Base-by-base conservation (phyloP, 2,329 filamentous ascomycete species). In the Macrophomina phaseolina region DNA sequence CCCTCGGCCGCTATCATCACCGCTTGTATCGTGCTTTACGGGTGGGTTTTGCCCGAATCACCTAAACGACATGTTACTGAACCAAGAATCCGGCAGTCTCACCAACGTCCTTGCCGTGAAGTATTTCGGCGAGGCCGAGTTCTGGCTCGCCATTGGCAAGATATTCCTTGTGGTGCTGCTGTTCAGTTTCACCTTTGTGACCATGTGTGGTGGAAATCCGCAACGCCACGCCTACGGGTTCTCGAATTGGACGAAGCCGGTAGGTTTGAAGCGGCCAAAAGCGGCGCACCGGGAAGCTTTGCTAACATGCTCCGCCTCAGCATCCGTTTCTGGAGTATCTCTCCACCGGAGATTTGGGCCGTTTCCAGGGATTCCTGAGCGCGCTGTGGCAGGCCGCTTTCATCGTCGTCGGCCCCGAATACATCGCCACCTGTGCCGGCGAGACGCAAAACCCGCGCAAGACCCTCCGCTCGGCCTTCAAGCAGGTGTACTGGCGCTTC, bases 131-230 rank as follows among this genome's bases (percentile, higher is more conserved):
- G 90, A 94, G 74, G 82, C 92, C 36, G 91, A 94, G 76, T 92
- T 93, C 79, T 93, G 89, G 85, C 88, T 94, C 71, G 89, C 90
- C 5, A 87, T 84, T 66, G 87, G 94, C 81, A 94, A 94, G 78
- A 7, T 65, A 5, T 89, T 94, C 65, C 72, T 93, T 60, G 91
- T 90, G 36, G 87, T 93, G 42, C 64, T 91, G 45, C 90, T 90
- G 45, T 92, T 61, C n/a, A 28, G 34, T 81, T 89, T 93, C 74
- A 91, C 93, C 71, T n/a, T 65, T 4, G 52, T 55, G 28, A 46
- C 18, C 30, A 46, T 53, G 30, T 42, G 38, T 6, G 55, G 55
- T n/a, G 55, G 55, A 6, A 60, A 60, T 11, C 40, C 55, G 1
- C 38, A 60, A 5, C 14, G 40, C 38, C 18, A 60, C 11, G 38